Conservation (phyloP, 345 rosid genomes). For the Mangifera indica region DNA sequence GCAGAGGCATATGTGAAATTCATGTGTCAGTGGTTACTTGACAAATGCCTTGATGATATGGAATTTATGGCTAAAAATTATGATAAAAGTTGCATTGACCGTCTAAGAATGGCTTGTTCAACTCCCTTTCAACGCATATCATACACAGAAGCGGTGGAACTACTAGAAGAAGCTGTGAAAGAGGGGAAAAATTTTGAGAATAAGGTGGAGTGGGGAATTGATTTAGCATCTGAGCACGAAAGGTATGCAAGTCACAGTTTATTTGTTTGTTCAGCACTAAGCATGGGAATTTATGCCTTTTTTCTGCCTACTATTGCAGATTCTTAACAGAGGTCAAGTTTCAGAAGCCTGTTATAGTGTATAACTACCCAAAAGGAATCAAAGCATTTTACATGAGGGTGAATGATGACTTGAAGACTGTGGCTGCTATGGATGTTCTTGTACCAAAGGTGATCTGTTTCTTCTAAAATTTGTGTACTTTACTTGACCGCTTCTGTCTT, state of each 20-base stretch:
- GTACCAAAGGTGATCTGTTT: slow-evolving; percentile 73
- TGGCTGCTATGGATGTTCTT: slow-evolving; percentile 97
- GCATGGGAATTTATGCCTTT: slow-evolving; percentile 8
- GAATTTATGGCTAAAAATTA: slow-evolving; percentile 78
- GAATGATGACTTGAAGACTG: slow-evolving; percentile 84
- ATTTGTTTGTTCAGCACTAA: background rate
- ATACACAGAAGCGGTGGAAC: slow-evolving; percentile 77
- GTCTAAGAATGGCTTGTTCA: slow-evolving; percentile 69
- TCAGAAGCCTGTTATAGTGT: slow-evolving; percentile 86
- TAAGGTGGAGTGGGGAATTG: slow-evolving; percentile 86
- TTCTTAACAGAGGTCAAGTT: slow-evolving; percentile 84
- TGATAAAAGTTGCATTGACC: slow-evolving; percentile 72
- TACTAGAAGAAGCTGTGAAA: slow-evolving; percentile 64
- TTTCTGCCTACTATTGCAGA: slow-evolving; percentile 38
- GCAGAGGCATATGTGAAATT: slow-evolving; percentile 92
- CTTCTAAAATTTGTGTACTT: background rate
- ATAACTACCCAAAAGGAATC: slow-evolving; percentile 89
- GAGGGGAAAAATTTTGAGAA: slow-evolving; percentile 77
- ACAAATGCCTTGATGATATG: slow-evolving; percentile 79
- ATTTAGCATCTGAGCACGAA: slow-evolving; percentile 95
- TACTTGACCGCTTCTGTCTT: background rate
- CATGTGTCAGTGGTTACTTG: slow-evolving; percentile 81
- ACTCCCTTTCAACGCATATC: slow-evolving; percentile 83
- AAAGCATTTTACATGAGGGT: slow-evolving; percentile 97
- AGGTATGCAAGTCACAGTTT: slow-evolving; percentile 39